Conservation (phyloP, 2,329 filamentous ascomycete species). For the Calycina herbarum region DNA sequence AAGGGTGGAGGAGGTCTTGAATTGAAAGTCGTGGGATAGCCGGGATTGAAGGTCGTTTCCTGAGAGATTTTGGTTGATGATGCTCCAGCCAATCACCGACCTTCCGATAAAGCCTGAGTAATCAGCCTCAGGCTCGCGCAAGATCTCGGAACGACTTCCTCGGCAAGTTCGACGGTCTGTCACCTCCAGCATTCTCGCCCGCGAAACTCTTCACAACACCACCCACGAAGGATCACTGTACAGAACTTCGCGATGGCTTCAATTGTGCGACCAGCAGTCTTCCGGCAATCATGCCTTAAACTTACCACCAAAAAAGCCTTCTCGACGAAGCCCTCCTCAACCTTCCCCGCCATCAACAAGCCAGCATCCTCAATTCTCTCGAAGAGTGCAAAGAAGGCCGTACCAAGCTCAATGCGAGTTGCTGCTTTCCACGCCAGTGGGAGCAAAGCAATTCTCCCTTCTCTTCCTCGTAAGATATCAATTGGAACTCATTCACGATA, state of each 20-base stretch:
- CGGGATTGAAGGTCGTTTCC: conserved; percentile 17
- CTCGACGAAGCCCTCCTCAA: conserved; percentile 41
- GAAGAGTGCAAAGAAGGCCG: conserved; percentile 39
- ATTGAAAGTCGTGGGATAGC: conserved; percentile 21
- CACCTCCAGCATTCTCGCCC: conserved; percentile 12
- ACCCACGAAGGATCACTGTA: conserved; percentile 16
- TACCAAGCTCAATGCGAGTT: conserved; percentile 49
- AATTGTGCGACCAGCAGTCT: conserved; percentile 49
- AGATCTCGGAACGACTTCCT: conserved; percentile 18
- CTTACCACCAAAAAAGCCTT: conserved; percentile 45
- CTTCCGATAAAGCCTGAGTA: conserved; percentile 18
- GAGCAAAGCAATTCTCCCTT: conserved; percentile 74
- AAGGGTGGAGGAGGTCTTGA: conserved; percentile 21
- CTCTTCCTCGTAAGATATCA: conserved; percentile 72
- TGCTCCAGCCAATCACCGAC: conserved; percentile 26
- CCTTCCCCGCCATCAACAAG: conserved; percentile 37
- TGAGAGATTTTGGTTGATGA: conserved; percentile 24
- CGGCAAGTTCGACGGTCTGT: conserved; percentile 14
- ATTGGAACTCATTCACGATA: background rate
- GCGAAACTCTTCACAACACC: conserved; percentile 11
- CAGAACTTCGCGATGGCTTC: conserved; percentile 48
- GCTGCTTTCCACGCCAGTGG: conserved; percentile 86
- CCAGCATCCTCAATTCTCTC: conserved; percentile 31
- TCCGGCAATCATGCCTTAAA: conserved; percentile 47
- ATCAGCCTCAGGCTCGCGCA: conserved; percentile 8